phyloP scores from a whole-genome alignment of 1,284 basidiomycete species.

The Ceratobasidium sp. region DNA sequence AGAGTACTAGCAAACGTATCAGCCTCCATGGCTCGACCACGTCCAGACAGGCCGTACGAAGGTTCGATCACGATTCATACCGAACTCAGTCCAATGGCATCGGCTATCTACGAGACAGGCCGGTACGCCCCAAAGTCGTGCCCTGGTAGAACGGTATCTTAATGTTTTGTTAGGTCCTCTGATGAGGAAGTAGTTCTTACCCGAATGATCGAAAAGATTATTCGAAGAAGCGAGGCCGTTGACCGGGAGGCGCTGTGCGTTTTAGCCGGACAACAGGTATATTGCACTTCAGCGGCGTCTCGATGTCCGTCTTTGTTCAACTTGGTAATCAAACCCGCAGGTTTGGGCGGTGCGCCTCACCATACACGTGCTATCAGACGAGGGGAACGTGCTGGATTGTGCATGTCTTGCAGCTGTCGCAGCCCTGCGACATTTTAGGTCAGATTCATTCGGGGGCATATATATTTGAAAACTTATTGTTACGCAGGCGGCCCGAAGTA shows the following conservation, averaged over 20 bases:
- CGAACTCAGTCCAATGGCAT: constrained; percentile 95
- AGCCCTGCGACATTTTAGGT: constrained; percentile 81
- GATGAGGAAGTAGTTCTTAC: constrained; percentile 92
- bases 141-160: no score
- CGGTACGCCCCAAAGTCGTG: no score
- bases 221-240: constrained; percentile 87
- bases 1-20: constrained; percentile 89
- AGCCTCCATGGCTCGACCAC: constrained; percentile 87
- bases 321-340: constrained; percentile 52
- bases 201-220: constrained; percentile 92
- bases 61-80: constrained; percentile 88
- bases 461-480: neutral
- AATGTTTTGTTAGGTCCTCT: constrained; percentile 63
- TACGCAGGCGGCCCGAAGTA: constrained; percentile 79
- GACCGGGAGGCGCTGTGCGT: constrained; percentile 96
- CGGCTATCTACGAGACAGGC: constrained; percentile 88
- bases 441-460: neutral
- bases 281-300: constrained; percentile 44
- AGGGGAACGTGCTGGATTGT: constrained; percentile 94
- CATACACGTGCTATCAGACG: constrained; percentile 87
- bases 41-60: constrained; percentile 89
- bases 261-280: constrained; percentile 87
- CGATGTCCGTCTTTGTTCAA: neutral
- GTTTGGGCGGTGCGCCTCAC: constrained; percentile 93
- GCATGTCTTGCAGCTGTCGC: constrained; percentile 90